Evolutionary conservation across 768 basidiomycete genomes (phyloP).

Genomic region (Sporobolomyces roseus): DNA sequence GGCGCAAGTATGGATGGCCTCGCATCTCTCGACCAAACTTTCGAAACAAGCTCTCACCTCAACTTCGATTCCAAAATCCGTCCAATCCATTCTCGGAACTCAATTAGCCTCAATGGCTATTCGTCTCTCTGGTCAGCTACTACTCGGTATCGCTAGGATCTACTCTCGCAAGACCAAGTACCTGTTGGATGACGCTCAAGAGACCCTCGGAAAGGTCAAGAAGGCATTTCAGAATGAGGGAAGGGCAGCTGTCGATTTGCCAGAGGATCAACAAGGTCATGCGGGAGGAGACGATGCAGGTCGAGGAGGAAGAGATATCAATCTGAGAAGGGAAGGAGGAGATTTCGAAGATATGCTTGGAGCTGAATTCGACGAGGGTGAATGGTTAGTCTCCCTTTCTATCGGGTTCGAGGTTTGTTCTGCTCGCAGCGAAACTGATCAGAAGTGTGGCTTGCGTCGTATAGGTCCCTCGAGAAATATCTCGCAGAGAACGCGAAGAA

Average conservation of each 20-base stretch:
- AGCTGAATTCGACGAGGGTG: slow-evolving; percentile 21
- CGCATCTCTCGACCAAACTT: slow-evolving; percentile 96
- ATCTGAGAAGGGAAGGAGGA: slow-evolving; percentile 30
- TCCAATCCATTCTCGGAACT: slow-evolving; percentile 93
- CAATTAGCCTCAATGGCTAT: slow-evolving; percentile 85
- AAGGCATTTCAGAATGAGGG: slow-evolving; percentile 73
- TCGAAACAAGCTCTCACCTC: slow-evolving; percentile 91
- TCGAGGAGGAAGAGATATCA: slow-evolving; percentile 16
- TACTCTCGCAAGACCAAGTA: slow-evolving; percentile 98
- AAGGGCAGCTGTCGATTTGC: slow-evolving; percentile 91
- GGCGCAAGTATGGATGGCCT: slow-evolving; percentile 97
- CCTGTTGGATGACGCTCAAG: slow-evolving; percentile 93
- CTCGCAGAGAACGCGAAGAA: slow-evolving; percentile 49
- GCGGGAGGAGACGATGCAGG: slow-evolving; percentile 52
- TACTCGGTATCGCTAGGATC: slow-evolving; percentile 93
- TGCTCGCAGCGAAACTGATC: no score
- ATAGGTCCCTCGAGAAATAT: slow-evolving; percentile 73
- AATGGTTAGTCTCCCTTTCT: neutral
- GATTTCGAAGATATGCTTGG: slow-evolving; percentile 33
- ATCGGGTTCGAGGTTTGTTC: no score
- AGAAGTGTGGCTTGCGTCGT: neutral
- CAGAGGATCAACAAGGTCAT: slow-evolving; percentile 66
- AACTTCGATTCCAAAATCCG: slow-evolving; percentile 90
- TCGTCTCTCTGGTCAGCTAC: slow-evolving; percentile 89
- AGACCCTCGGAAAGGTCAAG: slow-evolving; percentile 89